These are phyloP conservation scores for Mycena kentingensis DNA, from an alignment of 768 basidiomycete species.

Conservation along the genomic window DNA sequence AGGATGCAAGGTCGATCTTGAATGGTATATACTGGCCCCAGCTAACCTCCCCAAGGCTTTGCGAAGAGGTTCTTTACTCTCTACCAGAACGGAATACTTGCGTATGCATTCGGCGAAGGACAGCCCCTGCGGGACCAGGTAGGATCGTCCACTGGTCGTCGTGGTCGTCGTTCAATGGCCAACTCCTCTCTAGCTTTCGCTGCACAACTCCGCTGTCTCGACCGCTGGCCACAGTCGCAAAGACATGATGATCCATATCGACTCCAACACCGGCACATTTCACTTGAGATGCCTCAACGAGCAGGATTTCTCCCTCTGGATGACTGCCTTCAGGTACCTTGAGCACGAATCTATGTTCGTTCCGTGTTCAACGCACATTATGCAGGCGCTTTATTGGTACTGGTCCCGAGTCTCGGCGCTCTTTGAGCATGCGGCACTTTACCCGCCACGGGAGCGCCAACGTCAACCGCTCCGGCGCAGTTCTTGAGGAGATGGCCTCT, in stretches of 20 bases:
- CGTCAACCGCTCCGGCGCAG: conserved; percentile 48
- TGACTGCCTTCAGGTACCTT: conserved; percentile 68
- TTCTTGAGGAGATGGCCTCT: conserved; percentile 67
- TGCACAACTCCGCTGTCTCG: conserved; percentile 75
- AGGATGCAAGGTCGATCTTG: conserved; percentile 86
- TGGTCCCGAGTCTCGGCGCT: conserved; percentile 46
- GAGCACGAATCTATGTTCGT: conserved; percentile 3
- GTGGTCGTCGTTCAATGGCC: neutral
- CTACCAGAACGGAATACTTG: conserved; percentile 65
- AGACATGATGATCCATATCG: conserved; percentile 75
- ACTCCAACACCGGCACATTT: conserved; percentile 74
- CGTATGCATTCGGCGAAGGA: conserved; percentile 74
- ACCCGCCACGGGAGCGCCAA: conserved; percentile 46
- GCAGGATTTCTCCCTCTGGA: conserved; percentile 76
- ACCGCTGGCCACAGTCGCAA: conserved; percentile 70
- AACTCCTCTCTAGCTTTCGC: conserved; percentile 36
- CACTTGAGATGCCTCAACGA: conserved; percentile 77
- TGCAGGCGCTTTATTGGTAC: conserved; percentile 65
- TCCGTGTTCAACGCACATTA: conserved; percentile 10
- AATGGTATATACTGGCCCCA: no score
- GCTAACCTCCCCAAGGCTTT: conserved; percentile 54
- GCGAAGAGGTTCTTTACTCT: conserved; percentile 79
- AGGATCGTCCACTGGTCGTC: neutral
- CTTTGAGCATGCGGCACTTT: conserved; percentile 42
- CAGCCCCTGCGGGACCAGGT: conserved; percentile 69